Evolutionary conservation across 768 basidiomycete genomes (phyloP).

Genomic region (Lepiota brunneoincarnata): DNA sequence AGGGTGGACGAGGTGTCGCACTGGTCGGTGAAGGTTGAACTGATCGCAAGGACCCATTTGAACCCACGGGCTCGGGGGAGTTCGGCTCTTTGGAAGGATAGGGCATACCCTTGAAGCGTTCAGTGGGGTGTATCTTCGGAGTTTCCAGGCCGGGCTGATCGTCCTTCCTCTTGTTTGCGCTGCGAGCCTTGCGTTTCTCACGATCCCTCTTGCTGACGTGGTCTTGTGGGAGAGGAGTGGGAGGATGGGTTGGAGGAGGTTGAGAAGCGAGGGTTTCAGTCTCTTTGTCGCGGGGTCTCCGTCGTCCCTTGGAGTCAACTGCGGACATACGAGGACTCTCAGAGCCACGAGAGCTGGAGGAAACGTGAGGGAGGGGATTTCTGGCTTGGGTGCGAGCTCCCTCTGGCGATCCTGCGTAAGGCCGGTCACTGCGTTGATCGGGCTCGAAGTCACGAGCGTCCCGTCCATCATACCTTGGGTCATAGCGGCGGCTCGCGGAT

Average conservation of each 20-base stretch:
- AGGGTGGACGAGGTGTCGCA: conserved; percentile 54
- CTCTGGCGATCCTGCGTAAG: conserved; percentile 43
- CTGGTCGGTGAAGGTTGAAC: conserved; percentile 73
- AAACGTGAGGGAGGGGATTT: conserved; percentile 29
- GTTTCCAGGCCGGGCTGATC: conserved; percentile 43
- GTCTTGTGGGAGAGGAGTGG: conserved; percentile 6
- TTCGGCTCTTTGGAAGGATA: conserved; percentile 35
- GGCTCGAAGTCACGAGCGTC: conserved; percentile 48
- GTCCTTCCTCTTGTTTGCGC: conserved; percentile 33
- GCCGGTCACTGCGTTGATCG: conserved; percentile 31
- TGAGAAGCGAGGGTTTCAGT: conserved; percentile 7
- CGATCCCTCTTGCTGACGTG: conserved; percentile 8
- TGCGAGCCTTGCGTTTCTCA: conserved; percentile 15
- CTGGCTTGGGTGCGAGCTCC: conserved; percentile 30
- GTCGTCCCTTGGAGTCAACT: conserved; percentile 45
- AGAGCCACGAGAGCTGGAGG: conserved; percentile 43
- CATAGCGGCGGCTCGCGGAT: conserved; percentile 52
- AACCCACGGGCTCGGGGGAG: conserved; percentile 65
- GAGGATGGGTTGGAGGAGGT: conserved; percentile 11
- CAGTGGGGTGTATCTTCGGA: conserved; percentile 28
- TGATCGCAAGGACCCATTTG: conserved; percentile 66
- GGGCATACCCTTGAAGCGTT: conserved; percentile 14
- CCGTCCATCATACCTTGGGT: conserved; percentile 57
- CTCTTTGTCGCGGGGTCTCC: conserved; percentile 34
- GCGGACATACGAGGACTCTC: conserved; percentile 55